Evolutionary conservation across 306 rosid species (phyloP).

Genomic region (Cucurbita maxima): DNA sequence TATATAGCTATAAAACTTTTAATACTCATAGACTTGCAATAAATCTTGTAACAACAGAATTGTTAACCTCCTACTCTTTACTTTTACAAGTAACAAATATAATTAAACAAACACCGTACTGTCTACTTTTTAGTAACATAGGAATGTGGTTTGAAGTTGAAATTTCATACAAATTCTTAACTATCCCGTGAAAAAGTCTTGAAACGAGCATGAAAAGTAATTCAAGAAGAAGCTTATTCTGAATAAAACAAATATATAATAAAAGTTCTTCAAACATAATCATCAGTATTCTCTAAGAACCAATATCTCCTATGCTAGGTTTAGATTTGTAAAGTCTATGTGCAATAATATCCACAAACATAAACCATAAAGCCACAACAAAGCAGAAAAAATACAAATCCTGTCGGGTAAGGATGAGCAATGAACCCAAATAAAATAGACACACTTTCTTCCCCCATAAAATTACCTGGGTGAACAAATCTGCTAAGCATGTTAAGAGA

Average conservation of each 20-base stretch:
- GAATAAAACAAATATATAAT: neutral
- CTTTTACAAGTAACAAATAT: neutral
- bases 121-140: neutral
- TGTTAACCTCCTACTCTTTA: neutral
- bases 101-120: neutral
- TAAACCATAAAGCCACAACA: neutral
- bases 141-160: neutral
- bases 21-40: neutral
- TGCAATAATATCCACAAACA: neutral
- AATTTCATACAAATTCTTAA: neutral
- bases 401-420: neutral
- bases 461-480: slow-evolving; percentile 83
- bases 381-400: neutral
- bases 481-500: slow-evolving; percentile 94
- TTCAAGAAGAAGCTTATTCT: neutral
- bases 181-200: neutral
- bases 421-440: neutral
- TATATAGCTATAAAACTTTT: neutral
- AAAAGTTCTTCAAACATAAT: neutral
- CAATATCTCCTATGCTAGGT: neutral
- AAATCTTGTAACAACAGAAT: neutral
- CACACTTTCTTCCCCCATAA: neutral
- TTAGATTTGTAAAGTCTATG: neutral
- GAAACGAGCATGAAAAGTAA: neutral
- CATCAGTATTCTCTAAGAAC: neutral